Conservation (phyloP, 257 asterid genomes). For the Fraxinus anomala region DNA sequence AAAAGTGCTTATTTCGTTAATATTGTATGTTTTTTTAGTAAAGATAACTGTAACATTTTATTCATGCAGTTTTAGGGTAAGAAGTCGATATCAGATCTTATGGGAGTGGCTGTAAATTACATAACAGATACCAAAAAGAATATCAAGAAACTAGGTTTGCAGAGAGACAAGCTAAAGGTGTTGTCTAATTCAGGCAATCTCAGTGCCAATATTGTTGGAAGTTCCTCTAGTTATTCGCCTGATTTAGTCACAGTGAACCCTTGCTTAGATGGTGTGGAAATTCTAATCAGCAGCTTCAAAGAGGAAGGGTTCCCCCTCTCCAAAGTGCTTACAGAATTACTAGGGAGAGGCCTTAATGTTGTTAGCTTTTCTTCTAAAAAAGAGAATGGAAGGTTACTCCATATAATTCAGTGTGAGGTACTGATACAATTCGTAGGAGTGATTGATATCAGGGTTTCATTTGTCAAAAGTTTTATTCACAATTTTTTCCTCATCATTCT, state of each 20-base stretch:
- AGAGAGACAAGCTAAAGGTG: constrained; percentile 34
- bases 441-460: not conserved
- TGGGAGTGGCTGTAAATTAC: constrained; percentile 44
- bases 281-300: constrained; percentile 27
- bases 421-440: not conserved
- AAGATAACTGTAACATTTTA: no score
- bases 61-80: constrained; percentile 41
- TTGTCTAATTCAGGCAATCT: not conserved
- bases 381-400: constrained; percentile 34
- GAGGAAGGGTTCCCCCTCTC: constrained; percentile 37
- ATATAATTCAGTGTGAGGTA: constrained; percentile 55
- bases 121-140: constrained; percentile 23
- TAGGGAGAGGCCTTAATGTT: constrained; percentile 34
- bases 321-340: constrained; percentile 35
- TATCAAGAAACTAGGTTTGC: constrained; percentile 30
- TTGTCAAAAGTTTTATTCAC: not conserved
- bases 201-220: not conserved
- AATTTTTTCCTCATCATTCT: not conserved
- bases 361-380: constrained; percentile 41
- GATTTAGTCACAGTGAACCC: constrained; percentile 33
- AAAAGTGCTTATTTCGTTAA: not conserved
- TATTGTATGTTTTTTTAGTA: not conserved
- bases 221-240: not conserved
- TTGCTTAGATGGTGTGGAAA: constrained; percentile 44
- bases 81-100: constrained; percentile 45